Evolutionary conservation across 2,329 filamentous ascomycete species (phyloP).

Genomic region (Aspergillus sp.): DNA sequence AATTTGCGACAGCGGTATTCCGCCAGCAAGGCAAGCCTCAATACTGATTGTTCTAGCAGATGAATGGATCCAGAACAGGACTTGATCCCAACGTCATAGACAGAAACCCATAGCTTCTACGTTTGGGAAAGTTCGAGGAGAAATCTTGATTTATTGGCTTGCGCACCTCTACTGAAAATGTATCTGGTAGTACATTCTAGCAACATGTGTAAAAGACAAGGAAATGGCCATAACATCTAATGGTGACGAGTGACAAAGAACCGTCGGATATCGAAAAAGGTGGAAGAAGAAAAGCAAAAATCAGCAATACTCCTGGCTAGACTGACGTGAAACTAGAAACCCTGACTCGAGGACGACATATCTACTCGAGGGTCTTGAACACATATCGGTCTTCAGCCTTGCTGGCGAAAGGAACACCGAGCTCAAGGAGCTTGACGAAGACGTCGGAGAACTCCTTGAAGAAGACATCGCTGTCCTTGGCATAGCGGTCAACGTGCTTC

Average conservation of each 20-base stretch:
- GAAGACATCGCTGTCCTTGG: conserved; percentile 87
- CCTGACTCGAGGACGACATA: conserved; percentile 15
- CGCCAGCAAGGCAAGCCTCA: too few species aligned
- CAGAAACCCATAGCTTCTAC: not conserved
- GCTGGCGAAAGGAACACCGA: conserved; percentile 85
- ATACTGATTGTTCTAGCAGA: too few species aligned
- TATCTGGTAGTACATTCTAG: conserved; percentile 17
- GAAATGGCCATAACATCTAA: conserved; percentile 11
- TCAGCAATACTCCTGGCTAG: conserved; percentile 19
- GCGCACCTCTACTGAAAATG: conserved; percentile 9
- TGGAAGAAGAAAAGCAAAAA: conserved; percentile 11
- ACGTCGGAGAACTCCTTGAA: conserved; percentile 90
- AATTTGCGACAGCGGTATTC: not conserved
- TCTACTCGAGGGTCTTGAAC: conserved; percentile 64
- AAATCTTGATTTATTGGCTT: conserved; percentile 7
- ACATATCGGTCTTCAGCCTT: conserved; percentile 63
- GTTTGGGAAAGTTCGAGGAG: not conserved
- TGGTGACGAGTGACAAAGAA: conserved; percentile 1
- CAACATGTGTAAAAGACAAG: not conserved
- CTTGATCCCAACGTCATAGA: not conserved
- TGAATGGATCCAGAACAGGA: too few species aligned
- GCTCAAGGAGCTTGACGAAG: conserved; percentile 83
- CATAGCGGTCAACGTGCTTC: conserved; percentile 80
- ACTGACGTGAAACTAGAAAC: conserved; percentile 15
- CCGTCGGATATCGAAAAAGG: conserved; percentile 23